These are phyloP conservation scores for Iris pallida DNA, from an alignment of 116 monocot genomes.

Conservation along the genomic window DNA sequence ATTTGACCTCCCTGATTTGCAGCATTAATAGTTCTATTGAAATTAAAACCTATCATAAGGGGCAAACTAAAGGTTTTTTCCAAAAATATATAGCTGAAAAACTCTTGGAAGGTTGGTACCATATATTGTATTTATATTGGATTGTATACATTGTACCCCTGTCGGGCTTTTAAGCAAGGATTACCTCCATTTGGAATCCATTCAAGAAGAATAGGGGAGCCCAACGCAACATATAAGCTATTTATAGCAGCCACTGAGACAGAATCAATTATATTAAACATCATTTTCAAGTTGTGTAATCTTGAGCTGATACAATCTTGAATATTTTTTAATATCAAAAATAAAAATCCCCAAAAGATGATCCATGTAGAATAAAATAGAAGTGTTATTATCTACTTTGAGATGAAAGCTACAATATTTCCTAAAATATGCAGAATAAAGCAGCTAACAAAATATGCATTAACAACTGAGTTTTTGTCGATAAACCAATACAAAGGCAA, in stretches of 20 bases:
- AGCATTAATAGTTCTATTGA: slow-evolving; percentile 66
- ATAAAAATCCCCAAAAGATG: too few relatives aligned
- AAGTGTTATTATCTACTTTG: too few relatives aligned
- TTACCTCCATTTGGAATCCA: slow-evolving; percentile 91
- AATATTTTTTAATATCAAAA: too few relatives aligned
- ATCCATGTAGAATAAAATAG: too few relatives aligned
- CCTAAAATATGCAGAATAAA: too few relatives aligned
- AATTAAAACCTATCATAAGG: slow-evolving; percentile 10
- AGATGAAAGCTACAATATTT: too few relatives aligned
- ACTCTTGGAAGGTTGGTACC: slow-evolving; percentile 13
- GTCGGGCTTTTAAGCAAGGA: slow-evolving; percentile 77
- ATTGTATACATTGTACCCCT: slow-evolving; percentile 76
- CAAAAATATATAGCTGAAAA: neutral
- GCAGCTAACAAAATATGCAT: too few relatives aligned
- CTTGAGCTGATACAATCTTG: too few relatives aligned
- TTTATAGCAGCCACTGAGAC: slow-evolving; percentile 87
- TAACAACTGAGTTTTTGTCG: too few relatives aligned
- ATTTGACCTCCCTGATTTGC: slow-evolving; percentile 90
- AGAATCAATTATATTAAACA: slow-evolving; percentile 6
- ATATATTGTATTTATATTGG: slow-evolving; percentile 84
- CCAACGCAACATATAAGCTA: slow-evolving; percentile 73
- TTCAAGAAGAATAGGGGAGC: slow-evolving; percentile 85
- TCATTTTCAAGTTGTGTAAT: neutral
- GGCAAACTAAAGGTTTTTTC: neutral
- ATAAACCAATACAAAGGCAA: too few relatives aligned